Conservation (phyloP, 116 monocot species). For the Cymodocea nodosa region DNA sequence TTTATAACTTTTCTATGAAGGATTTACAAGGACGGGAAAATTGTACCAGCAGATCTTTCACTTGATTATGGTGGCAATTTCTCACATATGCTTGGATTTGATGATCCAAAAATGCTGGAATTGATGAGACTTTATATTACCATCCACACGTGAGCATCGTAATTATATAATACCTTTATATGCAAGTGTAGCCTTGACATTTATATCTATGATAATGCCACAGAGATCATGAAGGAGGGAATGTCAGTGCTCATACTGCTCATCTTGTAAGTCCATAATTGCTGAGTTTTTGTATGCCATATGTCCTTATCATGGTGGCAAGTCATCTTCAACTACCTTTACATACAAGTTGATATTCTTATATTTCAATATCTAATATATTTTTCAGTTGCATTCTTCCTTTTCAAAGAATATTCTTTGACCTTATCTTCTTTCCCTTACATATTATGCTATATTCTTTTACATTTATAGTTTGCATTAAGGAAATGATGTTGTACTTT, state of each 20-base stretch:
- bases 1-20: conserved; percentile 39
- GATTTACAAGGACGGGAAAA: conserved; percentile 58
- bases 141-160: conserved; percentile 57
- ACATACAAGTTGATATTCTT: too few relatives aligned
- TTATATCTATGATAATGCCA: not conserved
- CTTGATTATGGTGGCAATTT: conserved; percentile 96
- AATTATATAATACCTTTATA: conserved; percentile 4
- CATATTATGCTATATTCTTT: too few relatives aligned
- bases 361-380: too few relatives aligned
- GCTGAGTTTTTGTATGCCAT: not conserved
- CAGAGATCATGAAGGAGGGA: conserved; percentile 99
- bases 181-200: not conserved
- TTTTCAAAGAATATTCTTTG: too few relatives aligned
- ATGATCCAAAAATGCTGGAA: conserved; percentile 85
- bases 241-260: conserved; percentile 96
- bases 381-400: too few relatives aligned
- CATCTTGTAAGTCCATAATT: conserved; percentile 59
- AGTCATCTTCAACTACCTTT: too few relatives aligned
- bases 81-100: conserved; percentile 94
- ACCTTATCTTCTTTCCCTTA: too few relatives aligned
- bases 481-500: not conserved
- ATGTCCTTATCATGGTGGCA: too few relatives aligned
- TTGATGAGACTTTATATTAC: conserved; percentile 97
- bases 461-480: too few relatives aligned
- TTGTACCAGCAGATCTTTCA: conserved; percentile 58